Percentiles rank a stretch among this genome's conserved stretches.
These are phyloP conservation scores for Xylaria castorea DNA, from an alignment of 495 filamentous ascomycete species.

Conservation along the genomic window DNA sequence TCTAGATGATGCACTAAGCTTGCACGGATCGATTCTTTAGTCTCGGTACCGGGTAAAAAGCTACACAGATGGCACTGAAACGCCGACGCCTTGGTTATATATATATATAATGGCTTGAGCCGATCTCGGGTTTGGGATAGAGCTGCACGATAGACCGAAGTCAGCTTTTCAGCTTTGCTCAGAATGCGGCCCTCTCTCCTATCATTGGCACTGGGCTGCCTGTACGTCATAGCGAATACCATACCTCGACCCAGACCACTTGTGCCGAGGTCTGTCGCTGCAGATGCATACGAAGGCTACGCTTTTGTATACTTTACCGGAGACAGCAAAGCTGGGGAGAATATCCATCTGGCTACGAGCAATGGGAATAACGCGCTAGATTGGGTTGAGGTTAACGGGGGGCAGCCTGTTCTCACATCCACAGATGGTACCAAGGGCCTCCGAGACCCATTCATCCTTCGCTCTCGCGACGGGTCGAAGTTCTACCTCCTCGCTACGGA, in stretches of 20 bases:
- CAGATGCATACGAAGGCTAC: conserved; percentile 33
- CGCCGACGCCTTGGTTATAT: background rate
- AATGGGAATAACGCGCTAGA: conserved; percentile 36
- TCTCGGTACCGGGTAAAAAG: background rate
- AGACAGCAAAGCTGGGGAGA: conserved; percentile 29
- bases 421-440: conserved; percentile 30
- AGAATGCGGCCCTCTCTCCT: conserved; percentile 7
- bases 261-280: background rate
- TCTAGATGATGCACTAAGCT: background rate
- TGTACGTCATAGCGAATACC: background rate
- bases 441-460: conserved; percentile 36
- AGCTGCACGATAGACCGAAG: background rate
- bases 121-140: background rate
- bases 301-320: conserved; percentile 34
- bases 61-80: background rate
- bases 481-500: conserved; percentile 37
- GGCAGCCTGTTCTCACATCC: conserved; percentile 28
- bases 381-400: conserved; percentile 32
- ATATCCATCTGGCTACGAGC: conserved; percentile 32
- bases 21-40: background rate
- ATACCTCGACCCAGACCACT: conserved; percentile 23
- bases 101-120: background rate
- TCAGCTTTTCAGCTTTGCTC: background rate
- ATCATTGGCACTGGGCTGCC: background rate
- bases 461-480: conserved; percentile 31